Conservation (phyloP, 768 basidiomycete species). For the Podaxis sp. region DNA sequence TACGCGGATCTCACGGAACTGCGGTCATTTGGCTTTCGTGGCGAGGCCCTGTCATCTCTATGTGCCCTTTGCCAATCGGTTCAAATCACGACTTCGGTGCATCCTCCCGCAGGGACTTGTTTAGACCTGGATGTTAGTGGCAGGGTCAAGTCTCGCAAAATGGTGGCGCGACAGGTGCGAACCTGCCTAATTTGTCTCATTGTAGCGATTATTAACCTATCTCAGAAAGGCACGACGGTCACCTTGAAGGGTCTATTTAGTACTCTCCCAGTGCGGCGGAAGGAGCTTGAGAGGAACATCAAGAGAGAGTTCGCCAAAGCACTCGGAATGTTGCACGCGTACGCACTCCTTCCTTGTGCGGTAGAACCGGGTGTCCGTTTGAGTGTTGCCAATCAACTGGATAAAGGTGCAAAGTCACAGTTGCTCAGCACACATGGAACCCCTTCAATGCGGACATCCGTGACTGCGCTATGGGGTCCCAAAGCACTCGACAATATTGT, state of each 20-base stretch:
- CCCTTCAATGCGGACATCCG: constrained; percentile 54
- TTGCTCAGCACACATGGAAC: constrained; percentile 74
- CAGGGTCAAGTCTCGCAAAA: constrained; percentile 48
- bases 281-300: constrained; percentile 83
- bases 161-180: constrained; percentile 71
- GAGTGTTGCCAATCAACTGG: constrained; percentile 61
- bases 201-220: not conserved
- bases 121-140: constrained; percentile 74
- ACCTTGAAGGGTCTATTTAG: constrained; percentile 67
- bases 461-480: constrained; percentile 79
- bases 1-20: constrained; percentile 72
- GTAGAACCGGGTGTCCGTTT: constrained; percentile 69
- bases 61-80: constrained; percentile 79
- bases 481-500: constrained; percentile 74
- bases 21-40: constrained; percentile 88
- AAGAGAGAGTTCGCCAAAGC: constrained; percentile 91
- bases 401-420: constrained; percentile 71
- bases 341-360: constrained; percentile 85
- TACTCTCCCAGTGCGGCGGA: constrained; percentile 84
- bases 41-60: constrained; percentile 92
- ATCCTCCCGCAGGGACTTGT: constrained; percentile 72
- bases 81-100: constrained; percentile 69
- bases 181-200: not conserved
- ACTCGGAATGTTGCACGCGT: constrained; percentile 76
- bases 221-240: constrained; percentile 84